Base-by-base conservation (phyloP, 257 asterid species). In the Cynanchum wilfordii region DNA sequence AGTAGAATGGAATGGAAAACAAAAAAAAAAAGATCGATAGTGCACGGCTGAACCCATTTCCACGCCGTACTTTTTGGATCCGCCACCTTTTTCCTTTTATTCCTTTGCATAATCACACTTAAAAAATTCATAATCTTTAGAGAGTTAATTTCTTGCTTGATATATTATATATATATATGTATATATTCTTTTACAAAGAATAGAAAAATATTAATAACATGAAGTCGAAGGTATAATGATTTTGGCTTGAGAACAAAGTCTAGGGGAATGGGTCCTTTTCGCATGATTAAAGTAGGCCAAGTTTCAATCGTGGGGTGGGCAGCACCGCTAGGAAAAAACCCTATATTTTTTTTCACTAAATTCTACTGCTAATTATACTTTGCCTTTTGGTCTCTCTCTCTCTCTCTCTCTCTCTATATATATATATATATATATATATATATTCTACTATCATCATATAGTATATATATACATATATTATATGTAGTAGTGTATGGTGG, bases 181-280 rank as follows among this genome's bases (percentile, higher is more conserved):
- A 33, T 33, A 33, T 33, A 2, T n/a, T n/a, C n/a, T n/a, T 36
- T 36, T 4, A 38, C 7, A 38, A 5, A 4, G 47, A 10, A 36
- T 3, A 36, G 4, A 40, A 40, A 50, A 50, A 54, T 7, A 9
- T 54, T 7, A 65, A 42, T 27, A 36, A 17, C 27, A 69, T 64
- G 64, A 78, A 81, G 87, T 85, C 91, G 65, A 80, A 83, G 82
- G 89, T 79, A 87, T 51, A 83, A 86, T 88, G 89, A 88, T 87
- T 82, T 78, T 80, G 86, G 86, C 89, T 82, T 86, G 80, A 84
- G 79, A 77, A 65, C 75, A 86, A 88, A 90, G 93, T 86, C 86
- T 82, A 10, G 1, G 10, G 8, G 65, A 30, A 68, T 66, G 89
- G 93, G 89, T 67, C 88, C 89, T 82, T 67, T 36, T 22, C 52